These are phyloP conservation scores for Salinomyces thailandicus DNA, from an alignment of 2,329 filamentous ascomycete genomes.

Conservation along the genomic window DNA sequence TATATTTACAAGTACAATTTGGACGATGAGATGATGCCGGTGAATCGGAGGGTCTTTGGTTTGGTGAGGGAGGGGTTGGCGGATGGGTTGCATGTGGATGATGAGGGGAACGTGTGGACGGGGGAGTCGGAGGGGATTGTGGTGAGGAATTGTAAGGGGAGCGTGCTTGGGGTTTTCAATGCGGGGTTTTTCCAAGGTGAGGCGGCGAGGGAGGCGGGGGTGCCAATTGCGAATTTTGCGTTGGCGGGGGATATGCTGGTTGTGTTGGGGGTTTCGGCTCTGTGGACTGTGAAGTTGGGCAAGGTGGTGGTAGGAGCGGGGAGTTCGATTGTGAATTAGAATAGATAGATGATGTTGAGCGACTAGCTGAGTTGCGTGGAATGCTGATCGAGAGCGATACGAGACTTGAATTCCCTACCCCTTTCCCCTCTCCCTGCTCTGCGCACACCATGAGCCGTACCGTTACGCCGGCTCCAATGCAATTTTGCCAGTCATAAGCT, in stretches of 20 bases:
- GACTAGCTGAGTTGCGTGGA: no score
- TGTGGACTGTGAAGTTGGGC: neutral
- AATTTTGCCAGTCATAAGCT: slow-evolving; percentile 5
- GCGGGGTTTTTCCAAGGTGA: neutral
- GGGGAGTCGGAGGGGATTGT: slow-evolving; percentile 1
- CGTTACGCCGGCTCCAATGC: no score
- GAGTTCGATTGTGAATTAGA: slow-evolving; percentile 1
- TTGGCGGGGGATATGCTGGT: slow-evolving; percentile 1
- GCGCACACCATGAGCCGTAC: neutral
- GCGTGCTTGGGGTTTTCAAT: neutral
- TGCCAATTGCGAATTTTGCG: slow-evolving; percentile 1
- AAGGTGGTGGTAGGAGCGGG: neutral
- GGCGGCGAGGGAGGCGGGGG: neutral
- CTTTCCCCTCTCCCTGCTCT: no score
- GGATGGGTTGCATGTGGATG: slow-evolving; percentile 2
- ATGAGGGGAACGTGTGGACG: slow-evolving; percentile 3
- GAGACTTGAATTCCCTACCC: neutral
- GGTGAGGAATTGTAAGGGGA: slow-evolving; percentile 1
- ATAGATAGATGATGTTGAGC: no score
- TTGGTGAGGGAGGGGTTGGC: neutral
- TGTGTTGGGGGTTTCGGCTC: neutral
- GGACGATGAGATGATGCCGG: neutral
- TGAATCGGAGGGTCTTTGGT: neutral
- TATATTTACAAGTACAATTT: slow-evolving; percentile 2
- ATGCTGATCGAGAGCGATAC: neutral